These are phyloP conservation scores for Erodium moschatum DNA, from an alignment of 441 rosid species.

Conservation along the genomic window DNA sequence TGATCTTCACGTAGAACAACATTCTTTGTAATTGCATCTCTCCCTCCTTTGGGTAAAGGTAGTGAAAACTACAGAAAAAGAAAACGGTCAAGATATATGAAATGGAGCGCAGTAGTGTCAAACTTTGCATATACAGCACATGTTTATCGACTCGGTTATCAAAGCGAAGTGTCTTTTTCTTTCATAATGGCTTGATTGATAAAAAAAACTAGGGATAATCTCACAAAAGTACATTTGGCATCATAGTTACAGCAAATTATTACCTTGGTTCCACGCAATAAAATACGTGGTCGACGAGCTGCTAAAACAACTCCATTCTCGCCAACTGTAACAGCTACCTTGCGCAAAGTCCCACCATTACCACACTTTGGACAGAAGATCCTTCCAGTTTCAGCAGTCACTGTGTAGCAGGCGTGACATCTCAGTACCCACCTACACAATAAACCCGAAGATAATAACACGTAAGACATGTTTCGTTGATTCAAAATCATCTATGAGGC, in stretches of 20 bases:
- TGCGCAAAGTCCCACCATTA: slow-evolving; percentile 83
- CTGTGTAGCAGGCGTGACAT: slow-evolving; percentile 90
- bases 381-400: slow-evolving; percentile 74
- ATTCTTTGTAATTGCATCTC: slow-evolving; percentile 74
- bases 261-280: slow-evolving; percentile 79
- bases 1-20: slow-evolving; percentile 81
- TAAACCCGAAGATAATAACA: slow-evolving; percentile 24
- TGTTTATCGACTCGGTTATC: not conserved
- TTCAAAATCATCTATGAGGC: not conserved
- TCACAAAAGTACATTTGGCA: not conserved
- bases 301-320: slow-evolving; percentile 67
- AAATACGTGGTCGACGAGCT: slow-evolving; percentile 53
- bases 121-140: not conserved
- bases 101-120: not conserved
- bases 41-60: slow-evolving; percentile 85
- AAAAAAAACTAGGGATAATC: not conserved
- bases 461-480: not conserved
- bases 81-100: not conserved
- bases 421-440: slow-evolving; percentile 59
- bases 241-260: slow-evolving; percentile 14
- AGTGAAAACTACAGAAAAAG: slow-evolving; percentile 48
- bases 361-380: slow-evolving; percentile 90
- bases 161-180: not conserved
- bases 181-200: not conserved
- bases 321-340: slow-evolving; percentile 71